Evolutionary conservation across 164 flowering plant genomes (phyloP), one percentile per base, ranked within the genome.

Genomic region (Cinnamomum chago): DNA sequence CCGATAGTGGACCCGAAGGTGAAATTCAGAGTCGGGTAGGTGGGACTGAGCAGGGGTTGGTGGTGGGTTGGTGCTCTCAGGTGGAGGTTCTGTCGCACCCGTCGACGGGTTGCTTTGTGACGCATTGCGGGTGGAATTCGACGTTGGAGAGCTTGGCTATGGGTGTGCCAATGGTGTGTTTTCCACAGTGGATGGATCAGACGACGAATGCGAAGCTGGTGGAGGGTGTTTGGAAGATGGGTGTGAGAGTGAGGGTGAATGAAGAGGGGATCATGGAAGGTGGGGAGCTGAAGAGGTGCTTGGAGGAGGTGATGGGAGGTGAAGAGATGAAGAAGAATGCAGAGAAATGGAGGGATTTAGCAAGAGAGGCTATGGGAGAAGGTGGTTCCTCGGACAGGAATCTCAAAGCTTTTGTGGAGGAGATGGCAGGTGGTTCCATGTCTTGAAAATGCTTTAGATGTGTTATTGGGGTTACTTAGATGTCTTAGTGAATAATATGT

Each of bases 101-200:
- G 5, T 71, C 92, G 0, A 60, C 88, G 0, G 89, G 88, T 1
- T 90, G 94, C 68, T 88, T 87, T 55, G 77, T 90, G 75, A 85
- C 89, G 18, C 94, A 90, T 51, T 84, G 90, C 58, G 94, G 94
- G 13, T 90, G 94, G 94, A 90, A 90, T 62, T 90, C 94, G 62
- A 79, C 85, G 0, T 7, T 82, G 67, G 94, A 90, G 73, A 79
- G 90, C 35, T 11, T 90, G 55, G 79, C 35, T 1, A 68, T 58
- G 2, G 94, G 94, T 2, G 85, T 89, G 13, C 93, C 91, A 5
- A 58, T 89, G 72, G 84, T 90, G 68, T 87, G 73, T 7, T 77
- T 76, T 65, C 95, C 95, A 2, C 86, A 79, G 40, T 85, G 79
- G 77, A 14, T 82, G 0, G 95, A 90, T 33, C 95, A 90, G 35